Evolutionary conservation across 1,284 basidiomycete species (phyloP).

Genomic region (Boletus coffeatus): DNA sequence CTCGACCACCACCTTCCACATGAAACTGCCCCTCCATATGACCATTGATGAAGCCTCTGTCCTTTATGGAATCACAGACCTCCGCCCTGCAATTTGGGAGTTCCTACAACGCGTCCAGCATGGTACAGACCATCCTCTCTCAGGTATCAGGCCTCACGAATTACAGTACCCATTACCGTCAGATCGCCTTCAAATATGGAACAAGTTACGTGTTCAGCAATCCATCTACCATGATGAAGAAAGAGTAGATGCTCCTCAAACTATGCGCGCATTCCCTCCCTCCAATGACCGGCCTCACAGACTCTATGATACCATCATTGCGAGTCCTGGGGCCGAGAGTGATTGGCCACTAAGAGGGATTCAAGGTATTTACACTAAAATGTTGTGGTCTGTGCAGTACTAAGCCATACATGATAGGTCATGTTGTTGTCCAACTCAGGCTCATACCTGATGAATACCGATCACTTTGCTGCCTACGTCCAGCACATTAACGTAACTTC

Average conservation of each 20-base stretch:
- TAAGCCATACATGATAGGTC: background rate
- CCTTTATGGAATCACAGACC: background rate
- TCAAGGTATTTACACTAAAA: background rate
- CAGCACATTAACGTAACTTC: background rate
- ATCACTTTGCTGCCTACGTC: background rate
- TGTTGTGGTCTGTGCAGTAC: background rate
- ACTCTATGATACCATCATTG: background rate
- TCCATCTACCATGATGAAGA: background rate
- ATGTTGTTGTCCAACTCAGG: background rate
- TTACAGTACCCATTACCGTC: background rate
- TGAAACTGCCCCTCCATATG: background rate
- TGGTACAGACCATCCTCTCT: background rate
- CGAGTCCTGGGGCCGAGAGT: background rate
- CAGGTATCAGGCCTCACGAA: background rate
- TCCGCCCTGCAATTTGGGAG: background rate
- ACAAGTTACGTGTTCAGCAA: background rate
- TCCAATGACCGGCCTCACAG: background rate
- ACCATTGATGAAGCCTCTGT: background rate
- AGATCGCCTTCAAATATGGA: background rate
- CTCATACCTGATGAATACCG: background rate
- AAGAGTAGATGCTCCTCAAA: background rate
- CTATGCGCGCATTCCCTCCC: background rate
- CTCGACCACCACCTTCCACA: background rate
- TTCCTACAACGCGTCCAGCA: background rate
- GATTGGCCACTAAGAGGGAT: background rate